Evolutionary conservation across 768 basidiomycete genomes (phyloP).

Genomic region (Roridomyces roridus): DNA sequence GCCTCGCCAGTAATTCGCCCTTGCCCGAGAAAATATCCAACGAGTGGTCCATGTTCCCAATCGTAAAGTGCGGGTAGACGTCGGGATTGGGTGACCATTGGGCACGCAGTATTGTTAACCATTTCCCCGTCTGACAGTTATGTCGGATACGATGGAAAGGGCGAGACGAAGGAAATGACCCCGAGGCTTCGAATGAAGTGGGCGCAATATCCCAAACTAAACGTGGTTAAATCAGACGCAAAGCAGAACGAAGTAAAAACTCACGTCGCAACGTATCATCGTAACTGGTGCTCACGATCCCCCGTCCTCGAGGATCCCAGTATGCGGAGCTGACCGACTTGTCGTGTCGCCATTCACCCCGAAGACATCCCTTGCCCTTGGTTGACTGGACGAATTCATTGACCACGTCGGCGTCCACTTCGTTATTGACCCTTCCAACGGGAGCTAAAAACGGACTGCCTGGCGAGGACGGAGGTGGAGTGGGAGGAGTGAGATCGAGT

Average conservation of each 20-base stretch:
- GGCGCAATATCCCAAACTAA: constrained; percentile 81
- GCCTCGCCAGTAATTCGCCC: constrained; percentile 71
- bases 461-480: constrained; percentile 35
- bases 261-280: constrained; percentile 77
- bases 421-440: constrained; percentile 23
- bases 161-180: constrained; percentile 62
- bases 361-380: constrained; percentile 59
- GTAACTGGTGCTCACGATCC: constrained; percentile 85
- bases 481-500: constrained; percentile 34
- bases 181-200: constrained; percentile 49
- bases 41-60: constrained; percentile 82
- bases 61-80: constrained; percentile 85
- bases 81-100: constrained; percentile 83
- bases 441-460: constrained; percentile 21
- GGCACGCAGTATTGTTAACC: constrained; percentile 79
- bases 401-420: constrained; percentile 51
- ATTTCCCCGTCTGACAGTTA: constrained; percentile 89
- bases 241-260: constrained; percentile 31
- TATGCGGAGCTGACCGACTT: constrained; percentile 85
- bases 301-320: constrained; percentile 83
- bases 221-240: constrained; percentile 8
- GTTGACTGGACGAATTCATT: constrained; percentile 56
- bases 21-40: constrained; percentile 78
- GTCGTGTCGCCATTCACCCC: constrained; percentile 71
- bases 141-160: constrained; percentile 71